These are phyloP conservation scores for Leavenworthia alabamica DNA, from an alignment of 345 rosid genomes.

Conservation along the genomic window DNA sequence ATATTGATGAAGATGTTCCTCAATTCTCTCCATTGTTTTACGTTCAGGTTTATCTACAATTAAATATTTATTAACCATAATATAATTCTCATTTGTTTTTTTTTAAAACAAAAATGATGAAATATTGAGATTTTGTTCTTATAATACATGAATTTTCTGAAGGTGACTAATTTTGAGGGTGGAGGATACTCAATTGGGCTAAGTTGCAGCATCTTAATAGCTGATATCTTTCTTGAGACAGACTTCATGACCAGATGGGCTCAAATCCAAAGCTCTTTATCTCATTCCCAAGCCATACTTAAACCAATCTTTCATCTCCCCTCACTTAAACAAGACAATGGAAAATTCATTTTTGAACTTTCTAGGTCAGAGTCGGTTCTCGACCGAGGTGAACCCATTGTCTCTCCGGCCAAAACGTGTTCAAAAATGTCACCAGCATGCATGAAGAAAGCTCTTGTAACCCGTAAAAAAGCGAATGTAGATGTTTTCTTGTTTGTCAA, in stretches of 20 bases:
- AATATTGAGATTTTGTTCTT: not conserved
- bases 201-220: slow-evolving; percentile 68
- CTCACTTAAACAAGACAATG: slow-evolving; percentile 17
- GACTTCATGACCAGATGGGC: slow-evolving; percentile 55
- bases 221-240: slow-evolving; percentile 40
- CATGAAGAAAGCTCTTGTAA: slow-evolving; percentile 32
- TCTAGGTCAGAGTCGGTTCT: slow-evolving; percentile 29
- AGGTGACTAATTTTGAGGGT: slow-evolving; percentile 81
- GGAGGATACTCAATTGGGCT: slow-evolving; percentile 88
- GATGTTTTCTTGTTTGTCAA: slow-evolving; percentile 39
- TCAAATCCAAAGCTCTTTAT: slow-evolving; percentile 38
- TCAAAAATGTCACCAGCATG: slow-evolving; percentile 27
- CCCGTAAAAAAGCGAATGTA: slow-evolving; percentile 3
- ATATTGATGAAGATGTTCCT: slow-evolving; percentile 57
- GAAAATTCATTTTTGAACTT: not conserved
- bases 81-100: not conserved
- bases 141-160: not conserved
- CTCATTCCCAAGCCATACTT: slow-evolving; percentile 2
- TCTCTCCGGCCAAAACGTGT: slow-evolving; percentile 27
- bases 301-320: slow-evolving; percentile 56
- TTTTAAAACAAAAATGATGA: not conserved
- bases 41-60: slow-evolving; percentile 50
- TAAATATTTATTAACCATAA: not conserved
- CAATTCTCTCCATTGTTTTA: slow-evolving; percentile 65
- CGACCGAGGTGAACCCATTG: slow-evolving; percentile 30